These are phyloP conservation scores for Chaetomium tenue DNA, from an alignment of 495 filamentous ascomycete species.

Conservation along the genomic window DNA sequence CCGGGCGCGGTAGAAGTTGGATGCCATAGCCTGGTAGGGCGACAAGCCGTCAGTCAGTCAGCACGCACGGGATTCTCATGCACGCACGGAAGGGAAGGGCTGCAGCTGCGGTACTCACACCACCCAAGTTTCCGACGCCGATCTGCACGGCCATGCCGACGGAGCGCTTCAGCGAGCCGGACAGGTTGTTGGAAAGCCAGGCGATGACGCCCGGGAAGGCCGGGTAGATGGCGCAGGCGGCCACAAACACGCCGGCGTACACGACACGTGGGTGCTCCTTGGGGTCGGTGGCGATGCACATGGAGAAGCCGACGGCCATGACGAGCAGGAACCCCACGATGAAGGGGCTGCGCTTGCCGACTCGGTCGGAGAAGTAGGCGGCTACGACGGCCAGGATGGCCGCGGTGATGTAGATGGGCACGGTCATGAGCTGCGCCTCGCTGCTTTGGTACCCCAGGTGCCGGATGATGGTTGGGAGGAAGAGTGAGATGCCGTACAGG, in stretches of 20 bases:
- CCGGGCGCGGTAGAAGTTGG: slow-evolving; percentile 69
- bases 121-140: slow-evolving; percentile 68
- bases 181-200: slow-evolving; percentile 71
- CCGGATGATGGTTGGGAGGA: slow-evolving; percentile 63
- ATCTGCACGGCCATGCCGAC: slow-evolving; percentile 76
- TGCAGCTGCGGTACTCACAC: slow-evolving; percentile 35
- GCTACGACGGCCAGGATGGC: slow-evolving; percentile 57
- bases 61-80: not conserved
- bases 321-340: slow-evolving; percentile 60
- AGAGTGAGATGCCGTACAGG: slow-evolving; percentile 70
- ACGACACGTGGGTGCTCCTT: slow-evolving; percentile 59
- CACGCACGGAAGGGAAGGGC: too few species aligned
- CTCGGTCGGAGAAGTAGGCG: slow-evolving; percentile 60
- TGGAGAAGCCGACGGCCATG: slow-evolving; percentile 65
- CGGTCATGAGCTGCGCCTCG: slow-evolving; percentile 66
- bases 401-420: slow-evolving; percentile 70
- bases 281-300: slow-evolving; percentile 44
- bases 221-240: slow-evolving; percentile 61
- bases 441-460: slow-evolving; percentile 59
- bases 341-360: slow-evolving; percentile 60
- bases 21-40: slow-evolving; percentile 58
- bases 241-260: slow-evolving; percentile 73
- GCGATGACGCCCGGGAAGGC: slow-evolving; percentile 65
- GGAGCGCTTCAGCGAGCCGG: slow-evolving; percentile 67
- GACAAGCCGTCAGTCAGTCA: slow-evolving; percentile 40